Base-by-base conservation (phyloP, 2,329 filamentous ascomycete species). In the Coniochaeta ligniaria region DNA sequence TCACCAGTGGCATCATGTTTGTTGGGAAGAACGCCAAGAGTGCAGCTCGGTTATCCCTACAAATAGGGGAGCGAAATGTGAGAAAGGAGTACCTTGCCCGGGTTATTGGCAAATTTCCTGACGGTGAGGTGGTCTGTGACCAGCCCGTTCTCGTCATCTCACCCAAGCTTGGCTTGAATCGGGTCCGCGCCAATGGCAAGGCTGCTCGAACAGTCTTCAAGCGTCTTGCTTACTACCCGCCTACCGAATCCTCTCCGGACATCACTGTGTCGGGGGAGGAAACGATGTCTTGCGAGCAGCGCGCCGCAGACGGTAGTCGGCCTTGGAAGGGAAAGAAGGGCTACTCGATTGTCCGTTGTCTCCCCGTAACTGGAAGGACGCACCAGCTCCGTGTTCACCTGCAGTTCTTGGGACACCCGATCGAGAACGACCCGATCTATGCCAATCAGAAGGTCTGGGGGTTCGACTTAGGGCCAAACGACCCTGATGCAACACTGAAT, bases 1-100 rank as follows among this genome's bases (percentile, higher is more conserved):
- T 99, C 68, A 99, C 95, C 0, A 96, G 92, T 67, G 95, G 95
- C 57, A 90, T 99, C 71, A 98, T 99, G 94, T 99, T 99, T 73
- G 87, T 99, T 67, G 95, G 89, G 31, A 99, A 99, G 76, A 87
- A 91, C 64, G 81, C 87, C 41, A 84, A 86, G 68, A 91, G 90
- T 0, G 94, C 95, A 0, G 91, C 94, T 65, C 80, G 81, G 35
- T 82, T 99, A 66, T 86, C 88, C 60, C 77, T 81, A 47, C 90
- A 96, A 73, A 91, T 99, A 61, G 84, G 86, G 66, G 83, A 83
- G 6, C 83, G 95, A 38, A 94, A 89, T 0, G 91, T 99, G 41
- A 87, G 92, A 67, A 99, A 99, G 73, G 95, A 99, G 73, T 99
- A 99, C 70, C 81, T 99, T 26, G 94, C 94, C 3, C 84, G 95